Conservation (phyloP, 2,329 filamentous ascomycete genomes). For the Fusarium avenaceum region DNA sequence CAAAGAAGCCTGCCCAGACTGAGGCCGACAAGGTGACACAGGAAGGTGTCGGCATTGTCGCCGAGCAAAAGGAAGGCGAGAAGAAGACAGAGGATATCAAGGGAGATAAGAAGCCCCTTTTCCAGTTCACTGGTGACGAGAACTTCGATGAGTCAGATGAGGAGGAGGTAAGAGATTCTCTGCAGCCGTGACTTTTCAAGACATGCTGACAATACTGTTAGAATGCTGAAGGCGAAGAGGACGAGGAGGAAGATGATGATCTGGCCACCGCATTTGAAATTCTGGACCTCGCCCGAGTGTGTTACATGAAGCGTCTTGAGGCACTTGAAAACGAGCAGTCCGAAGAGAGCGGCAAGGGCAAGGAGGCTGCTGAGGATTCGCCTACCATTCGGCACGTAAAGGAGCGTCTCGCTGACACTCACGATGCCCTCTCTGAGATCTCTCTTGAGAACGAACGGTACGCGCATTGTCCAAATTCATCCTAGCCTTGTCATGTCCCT, state of each 20-base stretch:
- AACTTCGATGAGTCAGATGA: conserved; percentile 89
- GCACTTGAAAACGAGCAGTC: conserved; percentile 51
- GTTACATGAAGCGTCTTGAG: conserved; percentile 70
- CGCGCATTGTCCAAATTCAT: conserved; percentile 25
- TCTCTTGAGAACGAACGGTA: conserved; percentile 94
- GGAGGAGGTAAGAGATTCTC: conserved; percentile 63
- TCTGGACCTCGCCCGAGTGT: conserved; percentile 81
- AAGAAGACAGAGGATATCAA: conserved; percentile 58
- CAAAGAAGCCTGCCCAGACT: conserved; percentile 58
- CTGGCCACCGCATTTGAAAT: conserved; percentile 86
- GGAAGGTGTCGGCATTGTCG: conserved; percentile 60
- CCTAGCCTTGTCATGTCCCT: conserved; percentile 4
- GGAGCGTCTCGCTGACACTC: conserved; percentile 90
- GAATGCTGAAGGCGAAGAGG: conserved; percentile 58
- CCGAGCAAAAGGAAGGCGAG: conserved; percentile 60
- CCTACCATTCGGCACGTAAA: conserved; percentile 72
- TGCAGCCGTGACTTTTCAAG: background rate
- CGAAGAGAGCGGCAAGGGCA: conserved; percentile 58
- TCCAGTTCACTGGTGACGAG: conserved; percentile 94
- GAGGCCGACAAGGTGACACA: conserved; percentile 60
- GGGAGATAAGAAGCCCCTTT: conserved; percentile 77
- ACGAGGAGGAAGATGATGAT: conserved; percentile 77
- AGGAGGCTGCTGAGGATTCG: conserved; percentile 58
- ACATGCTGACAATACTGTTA: conserved; percentile 28
- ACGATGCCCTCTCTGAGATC: conserved; percentile 94